Base-by-base conservation (phyloP, 2,329 filamentous ascomycete genomes). In the Podosphaera aphanis region DNA sequence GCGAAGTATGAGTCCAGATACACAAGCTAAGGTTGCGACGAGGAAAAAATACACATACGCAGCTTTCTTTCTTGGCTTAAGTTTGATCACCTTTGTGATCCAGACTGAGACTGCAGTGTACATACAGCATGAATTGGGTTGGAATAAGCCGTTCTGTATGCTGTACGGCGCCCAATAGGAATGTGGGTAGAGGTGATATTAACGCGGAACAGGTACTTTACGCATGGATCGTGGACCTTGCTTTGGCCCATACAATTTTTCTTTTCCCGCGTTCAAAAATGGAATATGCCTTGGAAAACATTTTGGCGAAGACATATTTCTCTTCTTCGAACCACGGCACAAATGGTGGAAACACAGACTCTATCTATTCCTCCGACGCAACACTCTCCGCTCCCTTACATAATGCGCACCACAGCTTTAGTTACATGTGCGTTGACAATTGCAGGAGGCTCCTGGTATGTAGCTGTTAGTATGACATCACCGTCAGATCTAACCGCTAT, bases 91-190 rank as follows among this genome's bases (percentile, higher is more conserved):
- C 58, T 98, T 98, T 60, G 83, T 84, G 42, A 68, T 93, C 5
- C 90, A 98, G 70, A 95, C 90, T 2, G 88, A 95, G 67, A 84
- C 93, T 46, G 88, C 86, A 10, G 78, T 92, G 8, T 86, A 94
- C 64, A 90, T 98, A 49, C 88, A 95, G 65, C 79, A 88, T 60
- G 77, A 90, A 49, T 64, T 94, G 51, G 77, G 81, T 51, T 98
- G 90, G 90, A 75, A 92, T 64, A 98, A 98, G 66, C 83, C 90
- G n/a, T 98, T 94, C 66, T 93, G 84, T 68, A 98, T 98, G 90
- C 74, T 98, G 69, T 94, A 65, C 65, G 65, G 61, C 23, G 18
- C 3, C 27, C 7, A 19, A n/a, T 15, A 21, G 10, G 25, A 41
- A 41, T 41, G 1, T 35, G 25, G 7, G 39, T n/a, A 11, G 16